Evolutionary conservation across 495 filamentous ascomycete species (phyloP).

Genomic region (Penicillium antarcticum): DNA sequence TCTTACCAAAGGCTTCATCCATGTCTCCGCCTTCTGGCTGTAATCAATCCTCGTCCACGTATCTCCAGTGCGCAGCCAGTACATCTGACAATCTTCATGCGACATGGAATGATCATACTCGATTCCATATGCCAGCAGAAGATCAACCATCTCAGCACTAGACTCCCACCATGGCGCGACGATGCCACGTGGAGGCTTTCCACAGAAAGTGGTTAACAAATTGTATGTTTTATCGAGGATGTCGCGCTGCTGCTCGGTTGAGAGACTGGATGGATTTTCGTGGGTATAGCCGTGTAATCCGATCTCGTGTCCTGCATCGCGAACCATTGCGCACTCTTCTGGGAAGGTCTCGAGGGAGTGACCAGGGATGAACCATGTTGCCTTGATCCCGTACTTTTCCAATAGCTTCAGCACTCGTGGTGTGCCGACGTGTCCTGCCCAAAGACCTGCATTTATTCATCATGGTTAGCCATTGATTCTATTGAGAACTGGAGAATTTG

Average conservation of each 20-base stretch:
- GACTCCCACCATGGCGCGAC: slow-evolving; percentile 70
- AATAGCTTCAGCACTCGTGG: slow-evolving; percentile 71
- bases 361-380: slow-evolving; percentile 80
- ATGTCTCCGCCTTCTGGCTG: slow-evolving; percentile 54
- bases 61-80: slow-evolving; percentile 60
- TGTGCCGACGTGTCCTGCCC: slow-evolving; percentile 70
- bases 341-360: slow-evolving; percentile 79
- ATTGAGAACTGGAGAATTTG: background rate
- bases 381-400: slow-evolving; percentile 76
- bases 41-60: slow-evolving; percentile 63
- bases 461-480: background rate
- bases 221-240: slow-evolving; percentile 75
- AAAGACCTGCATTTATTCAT: slow-evolving; percentile 48
- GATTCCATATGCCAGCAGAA: slow-evolving; percentile 65
- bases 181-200: slow-evolving; percentile 68
- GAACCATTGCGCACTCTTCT: slow-evolving; percentile 67
- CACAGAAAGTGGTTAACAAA: slow-evolving; percentile 69
- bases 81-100: slow-evolving; percentile 65
- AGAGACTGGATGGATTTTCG: slow-evolving; percentile 73
- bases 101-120: slow-evolving; percentile 69
- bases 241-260: slow-evolving; percentile 67
- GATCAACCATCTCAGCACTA: slow-evolving; percentile 60
- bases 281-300: slow-evolving; percentile 74
- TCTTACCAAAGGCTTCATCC: slow-evolving; percentile 62
- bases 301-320: slow-evolving; percentile 78